A percentile compares a stretch with the other conserved stretches of the same genome.
Conservation (phyloP, 148 eudicot genomes). For the Nepenthes mirabilis region DNA sequence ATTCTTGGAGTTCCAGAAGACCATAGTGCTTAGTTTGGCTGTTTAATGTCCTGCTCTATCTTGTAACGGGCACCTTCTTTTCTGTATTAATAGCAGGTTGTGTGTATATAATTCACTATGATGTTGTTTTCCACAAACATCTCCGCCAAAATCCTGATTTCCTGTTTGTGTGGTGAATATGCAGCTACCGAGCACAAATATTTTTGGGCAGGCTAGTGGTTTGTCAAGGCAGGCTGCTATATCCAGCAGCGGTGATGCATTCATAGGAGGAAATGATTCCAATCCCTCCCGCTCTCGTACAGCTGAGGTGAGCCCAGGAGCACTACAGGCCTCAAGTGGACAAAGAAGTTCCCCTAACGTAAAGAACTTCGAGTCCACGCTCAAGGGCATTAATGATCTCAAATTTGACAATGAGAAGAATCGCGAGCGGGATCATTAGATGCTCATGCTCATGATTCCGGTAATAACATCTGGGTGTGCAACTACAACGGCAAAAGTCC, state of each 20-base stretch:
- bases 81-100: neutral
- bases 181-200: constrained; percentile 48
- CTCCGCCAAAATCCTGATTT: neutral
- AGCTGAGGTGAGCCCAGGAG: constrained; percentile 43
- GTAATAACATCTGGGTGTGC: neutral
- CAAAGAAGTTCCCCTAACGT: constrained; percentile 38
- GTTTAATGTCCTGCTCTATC: neutral
- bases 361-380: constrained; percentile 53
- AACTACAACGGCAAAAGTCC: neutral
- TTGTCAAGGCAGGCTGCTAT: constrained; percentile 41
- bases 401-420: constrained; percentile 51
- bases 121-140: neutral
- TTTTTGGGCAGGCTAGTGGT: constrained; percentile 46
- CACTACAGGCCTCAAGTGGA: constrained; percentile 38
- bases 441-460: neutral
- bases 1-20: no score
- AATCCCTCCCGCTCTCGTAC: constrained; percentile 40
- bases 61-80: neutral
- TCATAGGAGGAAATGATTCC: constrained; percentile 33
- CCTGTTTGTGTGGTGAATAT: neutral
- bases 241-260: constrained; percentile 43
- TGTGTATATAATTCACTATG: neutral
- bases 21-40: no score
- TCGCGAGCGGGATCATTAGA: constrained; percentile 10
- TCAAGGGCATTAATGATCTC: constrained; percentile 61